phyloP scores from a whole-genome alignment of 805 yeast genomes.

The Tetrapisispora phaffii region DNA sequence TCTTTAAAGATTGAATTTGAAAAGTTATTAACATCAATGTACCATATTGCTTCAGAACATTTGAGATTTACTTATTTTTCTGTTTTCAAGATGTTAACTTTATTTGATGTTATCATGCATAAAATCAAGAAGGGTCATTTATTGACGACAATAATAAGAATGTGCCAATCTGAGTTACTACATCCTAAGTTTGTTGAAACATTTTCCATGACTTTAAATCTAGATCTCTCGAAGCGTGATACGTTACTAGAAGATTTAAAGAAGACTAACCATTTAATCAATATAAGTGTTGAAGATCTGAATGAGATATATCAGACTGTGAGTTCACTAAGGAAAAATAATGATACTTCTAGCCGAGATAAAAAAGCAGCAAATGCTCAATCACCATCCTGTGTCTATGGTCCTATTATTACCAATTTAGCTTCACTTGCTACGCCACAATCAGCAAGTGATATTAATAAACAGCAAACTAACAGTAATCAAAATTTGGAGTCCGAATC shows the following conservation, averaged over 20 bases:
- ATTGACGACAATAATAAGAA: conserved; percentile 14
- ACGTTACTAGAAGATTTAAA: conserved; percentile 14
- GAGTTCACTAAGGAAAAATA: not conserved
- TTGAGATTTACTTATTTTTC: conserved; percentile 26
- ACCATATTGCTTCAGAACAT: conserved; percentile 18
- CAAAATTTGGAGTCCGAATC: not conserved
- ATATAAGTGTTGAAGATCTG: conserved; percentile 8
- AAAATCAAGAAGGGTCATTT: conserved; percentile 24
- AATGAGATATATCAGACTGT: conserved; percentile 2
- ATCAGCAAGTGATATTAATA: not conserved
- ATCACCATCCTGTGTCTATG: not conserved
- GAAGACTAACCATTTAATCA: conserved; percentile 12
- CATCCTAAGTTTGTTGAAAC: conserved; percentile 18
- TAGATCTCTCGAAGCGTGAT: conserved; percentile 16
- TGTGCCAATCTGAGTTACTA: conserved; percentile 13
- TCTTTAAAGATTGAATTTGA: conserved; percentile 20
- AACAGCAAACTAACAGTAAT: not conserved
- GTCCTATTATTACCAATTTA: not conserved
- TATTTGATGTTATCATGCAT: conserved; percentile 24
- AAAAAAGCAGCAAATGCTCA: not conserved
- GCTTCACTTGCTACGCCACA: not conserved
- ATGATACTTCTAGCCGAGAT: not conserved
- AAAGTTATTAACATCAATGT: conserved; percentile 16
- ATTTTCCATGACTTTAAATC: conserved; percentile 19
- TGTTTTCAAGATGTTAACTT: conserved; percentile 24